phyloP scores from a whole-genome alignment of 768 basidiomycete species.

The Lactarius hatsudake region DNA sequence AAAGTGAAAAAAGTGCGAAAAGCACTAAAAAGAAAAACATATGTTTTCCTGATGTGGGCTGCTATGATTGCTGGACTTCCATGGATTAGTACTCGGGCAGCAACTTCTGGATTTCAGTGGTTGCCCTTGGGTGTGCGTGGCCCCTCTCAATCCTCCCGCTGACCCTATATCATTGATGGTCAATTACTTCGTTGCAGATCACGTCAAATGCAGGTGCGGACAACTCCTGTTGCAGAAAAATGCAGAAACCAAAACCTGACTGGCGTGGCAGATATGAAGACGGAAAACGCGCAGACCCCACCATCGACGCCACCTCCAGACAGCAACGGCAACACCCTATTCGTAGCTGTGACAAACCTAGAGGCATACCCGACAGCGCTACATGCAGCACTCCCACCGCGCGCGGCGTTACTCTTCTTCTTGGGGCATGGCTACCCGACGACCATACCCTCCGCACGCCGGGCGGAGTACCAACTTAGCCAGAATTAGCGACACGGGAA shows the following conservation, averaged over 20 bases:
- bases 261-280: background rate
- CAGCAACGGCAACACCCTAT: background rate
- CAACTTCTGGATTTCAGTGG: no score
- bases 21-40: no score
- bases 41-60: no score
- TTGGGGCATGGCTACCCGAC: conserved; percentile 92
- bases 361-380: conserved; percentile 60
- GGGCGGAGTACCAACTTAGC: conserved; percentile 34
- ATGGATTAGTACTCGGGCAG: background rate
- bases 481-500: conserved; percentile 74
- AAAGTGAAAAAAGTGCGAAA: no score
- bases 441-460: conserved; percentile 47
- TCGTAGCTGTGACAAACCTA: conserved; percentile 41
- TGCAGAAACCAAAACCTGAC: background rate
- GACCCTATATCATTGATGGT: no score
- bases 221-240: background rate
- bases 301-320: conserved; percentile 26
- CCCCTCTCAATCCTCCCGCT: no score
- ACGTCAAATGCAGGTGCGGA: background rate
- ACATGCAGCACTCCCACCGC: conserved; percentile 66
- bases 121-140: no score
- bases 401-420: conserved; percentile 52
- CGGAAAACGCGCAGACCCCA: conserved; percentile 7
- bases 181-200: background rate
- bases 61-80: background rate